Evolutionary conservation across 2,329 filamentous ascomycete genomes (phyloP), one percentile per base, ranked within the genome.

Genomic region (Curvularia lunata): DNA sequence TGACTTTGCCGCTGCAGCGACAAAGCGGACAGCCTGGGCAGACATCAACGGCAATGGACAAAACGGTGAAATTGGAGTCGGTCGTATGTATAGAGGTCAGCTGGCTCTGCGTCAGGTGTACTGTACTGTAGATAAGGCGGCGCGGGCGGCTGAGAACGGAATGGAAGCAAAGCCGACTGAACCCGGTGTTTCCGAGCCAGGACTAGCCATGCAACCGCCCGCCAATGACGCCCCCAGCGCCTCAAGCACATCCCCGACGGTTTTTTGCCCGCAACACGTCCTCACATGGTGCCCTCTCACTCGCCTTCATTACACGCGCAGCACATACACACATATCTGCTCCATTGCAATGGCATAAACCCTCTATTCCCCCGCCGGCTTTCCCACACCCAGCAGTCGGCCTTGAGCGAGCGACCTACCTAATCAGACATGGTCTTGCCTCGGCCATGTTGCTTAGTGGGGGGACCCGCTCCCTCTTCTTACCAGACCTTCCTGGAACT

Each of bases 11-110:
- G 63, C 63, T 54, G 70, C 73, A 34, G 66, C 65, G 27, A 73
- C 60, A 55, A 68, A 69, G 19, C 72, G 72, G 48, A 77, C 66
- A 8, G 70, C 67, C n/a, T 62, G 63, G 46, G 27, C 50, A n/a
- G 45, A 37, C 42, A 58, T 58, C 13, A 40, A 5, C 4, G 37
- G 13, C 8, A 23, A 37, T 27, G 46, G 28, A 45, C 13, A 28
- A 13, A 40, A 30, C n/a, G 23, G 45, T 19, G n/a, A 13, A 41
- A 30, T 38, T 30, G 28, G 48, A n/a, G 34, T 37, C 46, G 37
- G n/a, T 16, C 6, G 43, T n/a, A 52, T 58, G 46, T 30, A 45
- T 48, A 41, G 40, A 45, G 54, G 58, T 64, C 61, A 64, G 58
- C 38, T 63, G 58, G 60, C 18, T 57, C 37, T 23, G 56, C 48